Percentiles rank a stretch among this genome's conserved stretches.
Conservation (phyloP, 441 rosid genomes). For the Erysimum cheiri region DNA sequence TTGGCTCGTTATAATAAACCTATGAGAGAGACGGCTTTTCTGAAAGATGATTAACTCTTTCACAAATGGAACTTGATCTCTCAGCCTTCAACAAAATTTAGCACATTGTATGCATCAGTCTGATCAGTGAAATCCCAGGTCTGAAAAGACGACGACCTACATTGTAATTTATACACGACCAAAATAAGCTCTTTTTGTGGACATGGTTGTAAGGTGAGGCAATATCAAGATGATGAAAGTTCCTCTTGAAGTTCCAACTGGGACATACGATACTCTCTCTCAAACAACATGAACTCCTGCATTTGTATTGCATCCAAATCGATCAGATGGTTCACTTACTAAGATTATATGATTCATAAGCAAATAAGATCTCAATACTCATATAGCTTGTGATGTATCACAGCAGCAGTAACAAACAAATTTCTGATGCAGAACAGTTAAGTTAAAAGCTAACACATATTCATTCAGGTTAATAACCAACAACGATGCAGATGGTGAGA, state of each 20-base stretch:
- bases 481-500: background rate
- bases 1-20: too few relatives aligned
- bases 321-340: conserved; percentile 27
- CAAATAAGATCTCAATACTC: conserved; percentile 23
- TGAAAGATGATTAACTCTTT: conserved; percentile 10
- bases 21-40: too few relatives aligned
- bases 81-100: conserved; percentile 13
- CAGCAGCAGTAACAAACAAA: background rate
- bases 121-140: conserved; percentile 20
- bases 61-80: conserved; percentile 15
- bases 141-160: conserved; percentile 2
- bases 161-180: conserved; percentile 19
- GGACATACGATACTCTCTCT: conserved; percentile 82
- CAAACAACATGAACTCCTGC: conserved; percentile 89
- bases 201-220: background rate
- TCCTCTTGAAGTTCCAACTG: conserved; percentile 80
- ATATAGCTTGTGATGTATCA: background rate
- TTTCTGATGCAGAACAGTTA: background rate
- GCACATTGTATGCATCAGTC: conserved; percentile 27
- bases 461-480: background rate
- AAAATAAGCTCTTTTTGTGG: conserved; percentile 2
- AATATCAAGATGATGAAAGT: conserved; percentile 41
- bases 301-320: conserved; percentile 24
- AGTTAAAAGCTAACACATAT: background rate
- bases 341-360: background rate